These are phyloP conservation scores for Vanrija humicola DNA, from an alignment of 1,284 basidiomycete species.

Conservation along the genomic window DNA sequence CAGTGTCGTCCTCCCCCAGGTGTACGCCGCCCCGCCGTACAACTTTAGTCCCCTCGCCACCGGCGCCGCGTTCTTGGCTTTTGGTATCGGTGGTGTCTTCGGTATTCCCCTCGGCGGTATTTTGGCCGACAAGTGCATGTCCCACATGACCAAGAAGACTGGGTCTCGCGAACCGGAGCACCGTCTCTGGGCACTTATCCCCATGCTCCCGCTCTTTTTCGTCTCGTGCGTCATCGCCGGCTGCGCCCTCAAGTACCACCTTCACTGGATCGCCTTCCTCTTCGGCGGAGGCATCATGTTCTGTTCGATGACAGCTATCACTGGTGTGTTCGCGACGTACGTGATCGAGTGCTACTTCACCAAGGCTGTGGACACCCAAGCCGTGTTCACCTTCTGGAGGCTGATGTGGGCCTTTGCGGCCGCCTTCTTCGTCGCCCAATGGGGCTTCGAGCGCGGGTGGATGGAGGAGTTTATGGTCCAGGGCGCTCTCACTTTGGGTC, in stretches of 20 bases:
- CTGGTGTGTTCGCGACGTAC: conserved; percentile 33
- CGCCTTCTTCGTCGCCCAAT: conserved; percentile 42
- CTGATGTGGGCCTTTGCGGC: conserved; percentile 44
- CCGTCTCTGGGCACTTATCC: conserved; percentile 37
- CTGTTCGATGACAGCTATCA: conserved; percentile 34
- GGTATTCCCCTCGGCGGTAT: conserved; percentile 44
- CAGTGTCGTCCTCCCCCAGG: conserved; percentile 39
- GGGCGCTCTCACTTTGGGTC: conserved; percentile 27
- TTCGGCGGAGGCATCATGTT: conserved; percentile 39
- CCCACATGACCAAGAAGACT: conserved; percentile 28
- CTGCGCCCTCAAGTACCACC: conserved; percentile 27
- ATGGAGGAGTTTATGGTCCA: conserved; percentile 30
- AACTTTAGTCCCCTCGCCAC: conserved; percentile 31
- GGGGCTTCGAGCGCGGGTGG: conserved; percentile 31
- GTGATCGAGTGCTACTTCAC: conserved; percentile 42
- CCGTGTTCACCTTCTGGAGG: conserved; percentile 48
- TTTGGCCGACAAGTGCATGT: conserved; percentile 35
- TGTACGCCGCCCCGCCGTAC: conserved; percentile 41
- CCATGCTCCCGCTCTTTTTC: conserved; percentile 28
- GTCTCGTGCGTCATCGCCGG: conserved; percentile 38
- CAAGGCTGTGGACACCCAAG: conserved; percentile 39
- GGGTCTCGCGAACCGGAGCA: conserved; percentile 45
- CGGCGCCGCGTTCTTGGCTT: conserved; percentile 41
- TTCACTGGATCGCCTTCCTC: conserved; percentile 43
- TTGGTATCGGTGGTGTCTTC: conserved; percentile 37